These are phyloP conservation scores for Agaricus sinodeliciosus DNA, from an alignment of 768 basidiomycete genomes.

Conservation along the genomic window DNA sequence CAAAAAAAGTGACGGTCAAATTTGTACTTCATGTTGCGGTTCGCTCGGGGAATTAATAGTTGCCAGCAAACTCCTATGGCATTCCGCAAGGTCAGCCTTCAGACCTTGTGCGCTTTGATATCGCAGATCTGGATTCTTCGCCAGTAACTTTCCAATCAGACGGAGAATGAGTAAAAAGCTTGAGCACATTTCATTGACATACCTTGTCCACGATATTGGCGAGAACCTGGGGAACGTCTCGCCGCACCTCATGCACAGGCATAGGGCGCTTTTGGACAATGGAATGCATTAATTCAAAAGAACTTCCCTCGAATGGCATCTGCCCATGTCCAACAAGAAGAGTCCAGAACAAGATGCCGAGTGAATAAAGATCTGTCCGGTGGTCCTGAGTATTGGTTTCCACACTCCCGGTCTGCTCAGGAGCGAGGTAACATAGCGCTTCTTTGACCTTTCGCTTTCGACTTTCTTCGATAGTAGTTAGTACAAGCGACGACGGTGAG, in stretches of 20 bases:
- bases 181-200: neutral
- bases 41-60: slow-evolving; percentile 53
- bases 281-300: slow-evolving; percentile 59
- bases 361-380: slow-evolving; percentile 66
- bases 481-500: slow-evolving; percentile 63
- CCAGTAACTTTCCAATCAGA: slow-evolving; percentile 39
- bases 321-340: slow-evolving; percentile 63
- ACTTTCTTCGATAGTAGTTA: slow-evolving; percentile 51
- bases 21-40: slow-evolving; percentile 46
- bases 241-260: slow-evolving; percentile 68
- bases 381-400: slow-evolving; percentile 70
- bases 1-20: neutral
- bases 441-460: slow-evolving; percentile 71
- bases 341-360: slow-evolving; percentile 72
- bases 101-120: slow-evolving; percentile 72
- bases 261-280: slow-evolving; percentile 70
- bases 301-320: slow-evolving; percentile 55
- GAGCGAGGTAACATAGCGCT: slow-evolving; percentile 68
- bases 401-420: slow-evolving; percentile 71
- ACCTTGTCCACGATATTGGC: slow-evolving; percentile 68
- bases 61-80: slow-evolving; percentile 55
- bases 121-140: slow-evolving; percentile 59
- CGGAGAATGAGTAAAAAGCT: slow-evolving; percentile 7
- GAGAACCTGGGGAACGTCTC: slow-evolving; percentile 67
- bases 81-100: slow-evolving; percentile 60